Percentiles rank a stretch among this genome's conserved stretches.
phyloP scores from a whole-genome alignment of 2,329 filamentous ascomycete genomes.

The Diaporthe aspalathi region DNA sequence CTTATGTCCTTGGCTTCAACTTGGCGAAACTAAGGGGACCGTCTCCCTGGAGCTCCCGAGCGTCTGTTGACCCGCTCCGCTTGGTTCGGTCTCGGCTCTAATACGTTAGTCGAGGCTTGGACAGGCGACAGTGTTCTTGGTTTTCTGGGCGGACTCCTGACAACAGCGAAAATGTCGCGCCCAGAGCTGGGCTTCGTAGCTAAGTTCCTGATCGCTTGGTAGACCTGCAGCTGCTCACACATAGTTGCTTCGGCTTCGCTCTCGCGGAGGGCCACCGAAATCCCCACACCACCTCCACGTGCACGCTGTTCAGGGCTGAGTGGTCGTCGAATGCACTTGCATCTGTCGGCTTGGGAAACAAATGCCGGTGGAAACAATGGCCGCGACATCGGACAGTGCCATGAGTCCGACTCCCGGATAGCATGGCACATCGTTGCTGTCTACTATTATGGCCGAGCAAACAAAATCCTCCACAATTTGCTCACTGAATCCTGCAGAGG shows the following conservation, averaged over 20 bases:
- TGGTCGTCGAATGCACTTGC: background rate
- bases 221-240: background rate
- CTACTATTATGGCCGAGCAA: background rate
- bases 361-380: background rate
- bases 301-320: background rate
- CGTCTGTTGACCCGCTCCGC: slow-evolving; percentile 16
- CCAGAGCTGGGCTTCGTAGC: slow-evolving; percentile 22
- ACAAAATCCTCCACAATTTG: too few species aligned
- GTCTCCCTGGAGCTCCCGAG: slow-evolving; percentile 19
- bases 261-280: slow-evolving; percentile 13
- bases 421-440: background rate
- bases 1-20: slow-evolving; percentile 28
- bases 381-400: slow-evolving; percentile 8
- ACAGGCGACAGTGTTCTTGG: slow-evolving; percentile 4
- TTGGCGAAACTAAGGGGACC: slow-evolving; percentile 28
- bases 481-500: background rate
- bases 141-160: slow-evolving; percentile 24
- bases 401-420: background rate
- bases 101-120: slow-evolving; percentile 18
- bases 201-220: slow-evolving; percentile 22
- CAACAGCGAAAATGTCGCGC: slow-evolving; percentile 19
- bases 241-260: slow-evolving; percentile 20
- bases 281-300: slow-evolving; percentile 18
- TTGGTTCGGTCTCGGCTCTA: slow-evolving; percentile 24
- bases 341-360: background rate